These are phyloP conservation scores for Excoecaria agallocha DNA, from an alignment of 345 rosid genomes.

Conservation along the genomic window DNA sequence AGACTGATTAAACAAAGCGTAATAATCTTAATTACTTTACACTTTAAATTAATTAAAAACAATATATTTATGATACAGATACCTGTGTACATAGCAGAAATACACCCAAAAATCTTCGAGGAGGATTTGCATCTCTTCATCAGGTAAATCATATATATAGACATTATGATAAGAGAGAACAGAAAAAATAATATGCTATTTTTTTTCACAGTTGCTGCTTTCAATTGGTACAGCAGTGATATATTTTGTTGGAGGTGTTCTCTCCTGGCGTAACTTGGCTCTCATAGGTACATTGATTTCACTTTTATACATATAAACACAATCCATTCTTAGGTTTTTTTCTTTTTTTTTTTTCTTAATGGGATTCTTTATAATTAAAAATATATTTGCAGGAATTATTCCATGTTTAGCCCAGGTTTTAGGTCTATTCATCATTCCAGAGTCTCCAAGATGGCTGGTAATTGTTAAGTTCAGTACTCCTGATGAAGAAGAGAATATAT, in stretches of 20 bases:
- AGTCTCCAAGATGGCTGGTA: constrained; percentile 55
- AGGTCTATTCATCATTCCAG: constrained; percentile 42
- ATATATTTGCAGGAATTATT: constrained; percentile 28
- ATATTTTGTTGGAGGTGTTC: constrained; percentile 28
- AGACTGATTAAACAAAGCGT: too few relatives aligned
- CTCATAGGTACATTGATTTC: constrained; percentile 17
- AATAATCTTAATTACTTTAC: too few relatives aligned
- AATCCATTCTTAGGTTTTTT: too few relatives aligned
- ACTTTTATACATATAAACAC: too few relatives aligned
- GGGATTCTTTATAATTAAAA: background rate
- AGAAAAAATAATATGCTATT: background rate
- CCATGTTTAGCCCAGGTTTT: constrained; percentile 34
- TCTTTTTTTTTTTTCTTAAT: too few relatives aligned
- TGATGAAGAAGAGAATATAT: background rate
- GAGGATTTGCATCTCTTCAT: constrained; percentile 26
- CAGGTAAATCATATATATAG: constrained; percentile 13
- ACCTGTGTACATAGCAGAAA: constrained; percentile 38
- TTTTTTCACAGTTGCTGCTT: background rate
- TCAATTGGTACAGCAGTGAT: constrained; percentile 20
- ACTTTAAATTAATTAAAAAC: too few relatives aligned
- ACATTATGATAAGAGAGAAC: background rate
- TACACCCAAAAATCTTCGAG: constrained; percentile 28
- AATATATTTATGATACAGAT: constrained; percentile 3
- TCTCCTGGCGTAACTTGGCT: constrained; percentile 41
- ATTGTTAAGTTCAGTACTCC: background rate